Conservation (phyloP, 176 grass and related monocot genomes). For the Pontederia crassipes region DNA sequence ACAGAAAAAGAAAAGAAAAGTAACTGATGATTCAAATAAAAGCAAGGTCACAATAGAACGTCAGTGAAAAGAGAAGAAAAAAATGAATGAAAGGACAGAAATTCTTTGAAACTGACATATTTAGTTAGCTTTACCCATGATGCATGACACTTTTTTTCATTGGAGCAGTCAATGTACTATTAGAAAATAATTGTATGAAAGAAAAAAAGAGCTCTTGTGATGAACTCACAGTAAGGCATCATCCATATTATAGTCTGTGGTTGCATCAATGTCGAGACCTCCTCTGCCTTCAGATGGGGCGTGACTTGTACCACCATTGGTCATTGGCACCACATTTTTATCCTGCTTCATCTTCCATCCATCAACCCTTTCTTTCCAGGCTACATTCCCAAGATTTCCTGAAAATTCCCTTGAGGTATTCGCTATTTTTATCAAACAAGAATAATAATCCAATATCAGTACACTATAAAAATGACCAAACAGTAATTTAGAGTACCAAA, state of each 20-base stretch:
- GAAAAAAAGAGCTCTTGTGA: not conserved
- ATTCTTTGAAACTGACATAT: no score
- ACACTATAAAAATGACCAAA: not conserved
- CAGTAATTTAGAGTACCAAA: not conserved
- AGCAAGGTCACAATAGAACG: not conserved
- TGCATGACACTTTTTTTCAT: no score
- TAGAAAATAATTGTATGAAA: not conserved
- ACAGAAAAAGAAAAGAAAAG: no score
- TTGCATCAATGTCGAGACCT: slow-evolving; percentile 72
- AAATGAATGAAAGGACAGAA: no score
- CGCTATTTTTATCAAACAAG: slow-evolving; percentile 32
- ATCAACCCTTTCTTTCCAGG: slow-evolving; percentile 99
- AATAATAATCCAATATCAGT: not conserved
- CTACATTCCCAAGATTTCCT: slow-evolving; percentile 81
- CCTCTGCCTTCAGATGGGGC: slow-evolving; percentile 86
- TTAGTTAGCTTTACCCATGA: no score
- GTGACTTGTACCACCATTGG: slow-evolving; percentile 85
- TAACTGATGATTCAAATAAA: no score
- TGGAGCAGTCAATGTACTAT: not conserved
- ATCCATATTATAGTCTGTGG: slow-evolving; percentile 95
- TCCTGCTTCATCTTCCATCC: slow-evolving; percentile 99
- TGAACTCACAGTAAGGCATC: slow-evolving; percentile 72
- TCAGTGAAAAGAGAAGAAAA: not conserved
- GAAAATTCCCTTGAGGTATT: slow-evolving; percentile 93
- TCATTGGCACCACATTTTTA: slow-evolving; percentile 71